Base-by-base conservation (phyloP, 1,284 basidiomycete genomes). In the Ganoderma leucocontextum region DNA sequence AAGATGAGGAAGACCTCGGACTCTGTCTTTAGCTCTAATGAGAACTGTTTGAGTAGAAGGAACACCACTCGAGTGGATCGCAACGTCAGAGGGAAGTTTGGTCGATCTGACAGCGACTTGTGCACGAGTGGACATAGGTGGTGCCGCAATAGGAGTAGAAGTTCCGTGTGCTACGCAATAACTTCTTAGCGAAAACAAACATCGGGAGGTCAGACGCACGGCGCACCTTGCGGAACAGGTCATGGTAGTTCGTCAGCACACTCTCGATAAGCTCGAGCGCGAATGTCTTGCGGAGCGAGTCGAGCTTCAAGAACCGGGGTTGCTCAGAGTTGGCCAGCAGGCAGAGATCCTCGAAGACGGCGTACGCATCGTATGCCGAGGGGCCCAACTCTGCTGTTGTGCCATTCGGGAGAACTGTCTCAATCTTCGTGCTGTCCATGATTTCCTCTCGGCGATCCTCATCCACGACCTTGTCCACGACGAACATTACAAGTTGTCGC, bases 221-320 rank as follows among this genome's bases (percentile, higher is more conserved):
- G 19, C 83, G 69, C 70, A 93, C 95, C 83, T 91, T 88, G 69
- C 92, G 89, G 77, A 99, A 97, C 0, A 97, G 86, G 15, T 87
- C 88, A 72, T 96, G 92, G 77, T 99, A 98, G 73, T 98, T 98
- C 15, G 96, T 97, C 63, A 99, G 83, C 5, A 99, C 95, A 76
- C 96, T 98, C 82, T 99, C 98, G 66, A 99, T 95, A 64, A 99
- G 84, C 80, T 99, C 97, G 35, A 99, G 83, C 0, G 96, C 95
- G 75, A 99, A 99, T 0, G 97, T 98, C 79, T 96, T 93, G 73
- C 95, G 94, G 33, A 99, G 84, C 55, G 87, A 89, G n/a, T 92
- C 89, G 41, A 99, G 87, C 74, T 92, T 91, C 68, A 99, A 83
- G 78, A 98, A 95, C 63, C 87, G 85, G 0, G 96, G 94, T 65